Evolutionary conservation across 768 basidiomycete genomes (phyloP), one percentile per base, ranked within the genome.

Genomic region (Russula abietina): DNA sequence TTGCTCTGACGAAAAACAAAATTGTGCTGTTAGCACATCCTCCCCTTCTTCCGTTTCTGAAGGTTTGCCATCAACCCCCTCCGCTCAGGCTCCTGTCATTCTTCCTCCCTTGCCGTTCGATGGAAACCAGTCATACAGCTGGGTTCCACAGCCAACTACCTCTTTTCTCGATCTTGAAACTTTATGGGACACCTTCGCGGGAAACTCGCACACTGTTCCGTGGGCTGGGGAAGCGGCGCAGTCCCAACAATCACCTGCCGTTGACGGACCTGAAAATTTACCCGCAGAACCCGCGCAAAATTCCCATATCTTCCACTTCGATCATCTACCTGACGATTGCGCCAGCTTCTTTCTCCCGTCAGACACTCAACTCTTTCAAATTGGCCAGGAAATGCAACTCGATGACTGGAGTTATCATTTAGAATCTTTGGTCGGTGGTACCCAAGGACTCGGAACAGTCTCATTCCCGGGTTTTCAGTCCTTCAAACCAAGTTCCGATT

Each of bases 401-500:
- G 55, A 62, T 14, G 49, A 45, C 49, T 51, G 55, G 55, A 16
- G 12, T 45, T 30, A 7, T 11, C 32, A 51, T 3, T 8, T 22
- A n/a, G 45, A 17, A 4, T 36, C 28, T 26, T 24, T 26, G 2
- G 16, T 61, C 10, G 12, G 28, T 28, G 60, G 12, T n/a, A n/a
- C 55, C 22, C 39, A 45, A 24, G 49, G 32, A n/a, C n/a, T n/a
- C n/a, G n/a, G n/a, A 50, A n/a, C 30, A 4, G 30, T 12, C 24
- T 19, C 55, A 14, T 41, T 19, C 16, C 39, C 28, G 17, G 30
- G 26, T 4, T 43, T 33, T 33, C 61, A n/a, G 11, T 10, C 32
- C n/a, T 45, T 57, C 61, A 32, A 26, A 32, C 49, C 49, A 32
- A 38, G 9, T 50, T 41, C 60, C 55, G 55, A 24, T n/a, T 51